Evolutionary conservation across 768 basidiomycete species (phyloP).

Genomic region (Termitomyces sp.): DNA sequence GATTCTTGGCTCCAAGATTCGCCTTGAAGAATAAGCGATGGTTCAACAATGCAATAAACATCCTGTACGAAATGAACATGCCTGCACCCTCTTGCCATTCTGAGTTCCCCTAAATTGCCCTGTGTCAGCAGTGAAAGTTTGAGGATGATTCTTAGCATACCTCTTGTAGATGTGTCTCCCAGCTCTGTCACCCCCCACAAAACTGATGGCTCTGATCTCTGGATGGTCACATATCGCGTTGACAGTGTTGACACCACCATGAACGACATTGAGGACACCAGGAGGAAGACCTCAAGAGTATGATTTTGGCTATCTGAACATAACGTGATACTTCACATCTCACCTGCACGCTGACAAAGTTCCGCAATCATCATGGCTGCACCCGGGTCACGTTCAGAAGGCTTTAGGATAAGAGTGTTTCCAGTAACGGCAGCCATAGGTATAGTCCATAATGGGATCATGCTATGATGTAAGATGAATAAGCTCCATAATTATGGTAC

Average conservation of each 20-base stretch:
- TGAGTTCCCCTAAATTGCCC: constrained; percentile 55
- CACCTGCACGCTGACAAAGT: constrained; percentile 80
- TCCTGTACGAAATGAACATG: constrained; percentile 15
- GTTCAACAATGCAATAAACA: not conserved
- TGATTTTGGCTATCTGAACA: not conserved
- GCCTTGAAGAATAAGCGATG: constrained; percentile 22
- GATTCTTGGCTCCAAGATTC: constrained; percentile 93
- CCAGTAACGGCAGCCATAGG: constrained; percentile 85
- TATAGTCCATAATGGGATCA: constrained; percentile 98
- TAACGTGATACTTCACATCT: constrained; percentile 3
- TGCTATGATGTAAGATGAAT: constrained; percentile 33
- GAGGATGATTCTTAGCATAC: constrained; percentile 24
- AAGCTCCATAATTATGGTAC: not conserved
- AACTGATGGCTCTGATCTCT: constrained; percentile 88
- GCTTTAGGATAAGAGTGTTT: constrained; percentile 92
- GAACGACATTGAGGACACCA: constrained; percentile 89
- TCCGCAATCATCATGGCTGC: constrained; percentile 98
- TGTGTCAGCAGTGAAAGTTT: constrained; percentile 2
- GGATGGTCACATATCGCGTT: constrained; percentile 93
- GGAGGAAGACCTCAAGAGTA: constrained; percentile 55
- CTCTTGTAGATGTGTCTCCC: constrained; percentile 93
- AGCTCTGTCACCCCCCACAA: constrained; percentile 91
- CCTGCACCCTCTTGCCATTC: constrained; percentile 87
- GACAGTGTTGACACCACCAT: constrained; percentile 86
- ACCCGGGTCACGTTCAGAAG: constrained; percentile 94